phyloP scores from a whole-genome alignment of 306 rosid genomes.

The Cyamopsis tetragonoloba region DNA sequence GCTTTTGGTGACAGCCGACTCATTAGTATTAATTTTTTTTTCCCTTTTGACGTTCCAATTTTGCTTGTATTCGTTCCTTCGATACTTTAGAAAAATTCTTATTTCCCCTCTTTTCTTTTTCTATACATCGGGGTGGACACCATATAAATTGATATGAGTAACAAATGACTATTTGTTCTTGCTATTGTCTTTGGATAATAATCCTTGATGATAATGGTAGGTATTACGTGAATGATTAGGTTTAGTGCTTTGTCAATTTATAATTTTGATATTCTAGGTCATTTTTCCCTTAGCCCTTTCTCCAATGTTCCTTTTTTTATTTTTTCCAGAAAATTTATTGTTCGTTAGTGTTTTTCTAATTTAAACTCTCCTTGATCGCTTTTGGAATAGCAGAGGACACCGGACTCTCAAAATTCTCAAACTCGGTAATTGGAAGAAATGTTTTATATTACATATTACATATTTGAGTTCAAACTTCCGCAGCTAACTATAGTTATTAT shows the following conservation, averaged over 20 bases:
- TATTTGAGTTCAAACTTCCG: too few species aligned
- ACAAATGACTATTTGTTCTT: constrained; percentile 33
- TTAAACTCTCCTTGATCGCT: background rate
- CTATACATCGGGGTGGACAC: constrained; percentile 32
- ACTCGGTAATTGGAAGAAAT: too few species aligned
- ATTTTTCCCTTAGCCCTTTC: too few species aligned
- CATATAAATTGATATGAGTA: constrained; percentile 32
- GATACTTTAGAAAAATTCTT: constrained; percentile 28
- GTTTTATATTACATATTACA: too few species aligned
- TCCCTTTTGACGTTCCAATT: constrained; percentile 30
- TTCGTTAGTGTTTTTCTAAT: too few species aligned
- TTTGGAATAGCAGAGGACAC: background rate
- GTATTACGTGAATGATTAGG: background rate
- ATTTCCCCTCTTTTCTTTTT: constrained; percentile 27
- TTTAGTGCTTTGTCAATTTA: background rate
- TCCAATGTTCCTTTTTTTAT: background rate
- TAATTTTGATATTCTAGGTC: background rate
- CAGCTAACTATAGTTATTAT: too few species aligned
- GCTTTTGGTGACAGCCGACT: constrained; percentile 37
- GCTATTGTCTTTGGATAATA: background rate
- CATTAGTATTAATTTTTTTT: constrained; percentile 23
- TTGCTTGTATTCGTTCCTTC: constrained; percentile 41
- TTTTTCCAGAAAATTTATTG: background rate
- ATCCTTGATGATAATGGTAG: background rate
- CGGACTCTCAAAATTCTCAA: background rate